Conservation (phyloP, 176 grass and related monocot genomes). For the Oryza longistaminata region DNA sequence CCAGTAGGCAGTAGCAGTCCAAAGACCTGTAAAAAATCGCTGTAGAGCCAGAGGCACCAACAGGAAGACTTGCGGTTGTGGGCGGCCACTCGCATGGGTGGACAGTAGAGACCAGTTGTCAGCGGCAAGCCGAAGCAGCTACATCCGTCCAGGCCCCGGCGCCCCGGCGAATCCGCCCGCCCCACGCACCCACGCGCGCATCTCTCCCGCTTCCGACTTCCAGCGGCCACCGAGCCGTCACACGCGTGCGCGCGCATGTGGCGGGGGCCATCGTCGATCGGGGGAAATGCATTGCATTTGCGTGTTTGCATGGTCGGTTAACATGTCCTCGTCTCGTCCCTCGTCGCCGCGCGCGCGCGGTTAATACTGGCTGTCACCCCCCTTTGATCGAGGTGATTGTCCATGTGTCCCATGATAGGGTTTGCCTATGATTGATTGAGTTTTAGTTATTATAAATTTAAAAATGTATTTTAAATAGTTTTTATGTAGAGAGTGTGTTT, state of each 20-base stretch:
- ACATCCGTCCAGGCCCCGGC: too few species aligned
- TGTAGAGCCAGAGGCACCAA: not conserved
- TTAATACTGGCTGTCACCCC: not conserved
- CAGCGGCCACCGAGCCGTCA: too few species aligned
- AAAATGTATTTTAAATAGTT: too few species aligned
- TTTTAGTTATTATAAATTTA: too few species aligned
- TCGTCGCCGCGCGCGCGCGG: not conserved
- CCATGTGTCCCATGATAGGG: not conserved
- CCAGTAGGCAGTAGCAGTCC: conserved; percentile 10
- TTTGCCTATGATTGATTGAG: not conserved
- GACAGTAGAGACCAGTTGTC: conserved; percentile 47
- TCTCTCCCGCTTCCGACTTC: not conserved
- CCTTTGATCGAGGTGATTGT: not conserved
- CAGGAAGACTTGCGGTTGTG: not conserved
- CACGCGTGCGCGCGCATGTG: not conserved
- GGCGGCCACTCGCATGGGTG: not conserved
- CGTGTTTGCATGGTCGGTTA: not conserved
- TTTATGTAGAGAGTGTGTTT: too few species aligned
- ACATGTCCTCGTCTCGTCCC: not conserved
- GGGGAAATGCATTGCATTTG: too few species aligned
- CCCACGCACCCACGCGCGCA: not conserved
- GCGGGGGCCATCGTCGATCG: not conserved
- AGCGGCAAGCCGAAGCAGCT: conserved; percentile 29
- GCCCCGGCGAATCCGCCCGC: not conserved
- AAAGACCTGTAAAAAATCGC: not conserved